phyloP scores from a whole-genome alignment of 768 basidiomycete genomes.

The Mrakia hoshinonis region DNA sequence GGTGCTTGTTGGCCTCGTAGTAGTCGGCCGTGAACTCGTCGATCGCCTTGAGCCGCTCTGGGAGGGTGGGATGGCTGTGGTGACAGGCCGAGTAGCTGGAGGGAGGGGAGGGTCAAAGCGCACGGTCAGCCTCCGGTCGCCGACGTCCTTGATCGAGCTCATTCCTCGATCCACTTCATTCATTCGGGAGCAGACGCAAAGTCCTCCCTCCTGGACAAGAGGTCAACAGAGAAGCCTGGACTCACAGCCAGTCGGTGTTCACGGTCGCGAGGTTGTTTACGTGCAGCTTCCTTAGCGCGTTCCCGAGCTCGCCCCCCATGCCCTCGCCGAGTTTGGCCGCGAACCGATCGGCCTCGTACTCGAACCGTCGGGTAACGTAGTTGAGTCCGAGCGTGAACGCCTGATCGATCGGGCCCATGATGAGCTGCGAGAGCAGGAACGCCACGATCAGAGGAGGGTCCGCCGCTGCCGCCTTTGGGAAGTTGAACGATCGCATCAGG shows the following conservation, averaged over 20 bases:
- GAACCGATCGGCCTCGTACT: constrained; percentile 86
- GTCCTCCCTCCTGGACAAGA: background rate
- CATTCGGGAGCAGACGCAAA: background rate
- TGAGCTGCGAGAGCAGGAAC: constrained; percentile 83
- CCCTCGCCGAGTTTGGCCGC: constrained; percentile 53
- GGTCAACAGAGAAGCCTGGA: constrained; percentile 31
- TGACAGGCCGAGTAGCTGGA: constrained; percentile 75
- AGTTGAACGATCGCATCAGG: constrained; percentile 71
- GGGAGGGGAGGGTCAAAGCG: background rate
- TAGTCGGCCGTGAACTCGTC: constrained; percentile 43
- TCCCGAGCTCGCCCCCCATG: constrained; percentile 75
- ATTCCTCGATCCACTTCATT: background rate
- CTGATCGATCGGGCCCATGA: constrained; percentile 69
- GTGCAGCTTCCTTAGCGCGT: constrained; percentile 75
- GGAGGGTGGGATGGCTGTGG: constrained; percentile 89
- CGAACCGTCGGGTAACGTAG: constrained; percentile 71
- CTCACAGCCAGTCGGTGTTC: constrained; percentile 86
- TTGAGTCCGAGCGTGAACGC: constrained; percentile 67
- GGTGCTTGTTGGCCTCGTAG: constrained; percentile 6
- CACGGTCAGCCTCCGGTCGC: background rate
- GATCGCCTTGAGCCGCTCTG: constrained; percentile 74
- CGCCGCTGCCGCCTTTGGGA: constrained; percentile 56
- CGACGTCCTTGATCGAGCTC: background rate
- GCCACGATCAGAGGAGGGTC: constrained; percentile 68
- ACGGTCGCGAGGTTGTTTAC: constrained; percentile 87